Percentiles rank a stretch among this genome's conserved stretches.
Conservation (phyloP, 2,329 filamentous ascomycete genomes). For the Pezicula carpinea region DNA sequence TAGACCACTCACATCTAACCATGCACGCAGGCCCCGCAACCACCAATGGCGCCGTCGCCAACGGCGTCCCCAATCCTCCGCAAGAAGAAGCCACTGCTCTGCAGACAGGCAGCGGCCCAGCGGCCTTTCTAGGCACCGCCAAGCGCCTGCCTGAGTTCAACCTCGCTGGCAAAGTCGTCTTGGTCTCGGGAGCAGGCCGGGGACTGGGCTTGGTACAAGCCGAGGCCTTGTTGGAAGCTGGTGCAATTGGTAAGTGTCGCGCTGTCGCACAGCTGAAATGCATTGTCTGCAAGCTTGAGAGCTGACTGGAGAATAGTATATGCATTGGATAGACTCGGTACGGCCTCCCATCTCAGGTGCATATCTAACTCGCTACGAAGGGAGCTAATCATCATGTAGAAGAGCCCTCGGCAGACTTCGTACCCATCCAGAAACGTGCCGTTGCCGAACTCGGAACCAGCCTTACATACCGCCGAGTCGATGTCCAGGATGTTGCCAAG, state of each 20-base stretch:
- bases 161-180: constrained; percentile 60
- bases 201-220: constrained; percentile 71
- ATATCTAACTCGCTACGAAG: too few relatives aligned
- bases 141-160: constrained; percentile 53
- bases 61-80: constrained; percentile 10
- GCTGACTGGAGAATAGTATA: constrained; percentile 28
- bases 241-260: constrained; percentile 53
- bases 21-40: constrained; percentile 1
- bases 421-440: constrained; percentile 45
- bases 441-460: constrained; percentile 47
- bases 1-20: background rate
- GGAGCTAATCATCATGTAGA: constrained; percentile 6
- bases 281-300: too few relatives aligned
- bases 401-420: constrained; percentile 52
- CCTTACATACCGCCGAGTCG: constrained; percentile 68
- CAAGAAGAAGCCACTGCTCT: constrained; percentile 10
- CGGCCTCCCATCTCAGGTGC: too few relatives aligned
- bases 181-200: constrained; percentile 67
- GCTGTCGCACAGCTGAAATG: too few relatives aligned
- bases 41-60: too few relatives aligned
- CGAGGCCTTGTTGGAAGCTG: constrained; percentile 70
- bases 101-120: constrained; percentile 1
- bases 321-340: constrained; percentile 34
- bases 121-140: constrained; percentile 18
- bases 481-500: constrained; percentile 67